Base-by-base conservation (phyloP, 345 rosid species). In the Sonneratia caseolaris region DNA sequence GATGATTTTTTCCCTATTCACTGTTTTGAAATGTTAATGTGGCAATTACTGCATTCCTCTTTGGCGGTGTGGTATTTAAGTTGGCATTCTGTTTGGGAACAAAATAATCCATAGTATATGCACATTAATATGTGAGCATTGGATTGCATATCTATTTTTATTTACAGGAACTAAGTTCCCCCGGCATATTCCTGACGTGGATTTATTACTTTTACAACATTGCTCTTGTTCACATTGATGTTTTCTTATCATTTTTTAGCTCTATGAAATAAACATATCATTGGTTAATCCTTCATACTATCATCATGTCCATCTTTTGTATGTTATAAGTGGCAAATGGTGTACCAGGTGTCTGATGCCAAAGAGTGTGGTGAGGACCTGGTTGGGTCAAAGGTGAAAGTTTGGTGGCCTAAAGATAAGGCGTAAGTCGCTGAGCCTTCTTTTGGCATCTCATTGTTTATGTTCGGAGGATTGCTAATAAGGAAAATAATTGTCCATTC, bases 331-430 rank as follows among this genome's bases (percentile, higher is more conserved):
- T 32, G 36, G 49, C 72, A 43, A 62, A 11, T 24, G 64, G 59
- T 43, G 64, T 76, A 42, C 57, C 86, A 92, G 97, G 86, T 77
- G 64, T 75, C 97, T 82, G 85, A 76, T 76, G 68, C 69, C 59
- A 70, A 74, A 76, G 86, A 68, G 53, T 72, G 64, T 76, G 90
- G 76, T 53, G 86, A 81, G 64, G 81, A 74, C 69, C 73, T 92
- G 74, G 87, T 92, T 79, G 99, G 98, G 56, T 68, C 81, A 18
- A 92, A 79, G 84, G 79, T 96, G 74, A 86, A 82, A 82, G 91
- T 96, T 61, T 96, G 95, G 93, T 96, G 99, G 99, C 98, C 99
- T n/a, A 42, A 71, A 24, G 99, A 96, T 86, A 73, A 64, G 12
- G 49, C 24, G 99, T 96, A 79, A 84, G 91, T 76, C 59, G 66